Base-by-base conservation (phyloP, 2,329 filamentous ascomycete species). In the Aspergillus awamori region DNA sequence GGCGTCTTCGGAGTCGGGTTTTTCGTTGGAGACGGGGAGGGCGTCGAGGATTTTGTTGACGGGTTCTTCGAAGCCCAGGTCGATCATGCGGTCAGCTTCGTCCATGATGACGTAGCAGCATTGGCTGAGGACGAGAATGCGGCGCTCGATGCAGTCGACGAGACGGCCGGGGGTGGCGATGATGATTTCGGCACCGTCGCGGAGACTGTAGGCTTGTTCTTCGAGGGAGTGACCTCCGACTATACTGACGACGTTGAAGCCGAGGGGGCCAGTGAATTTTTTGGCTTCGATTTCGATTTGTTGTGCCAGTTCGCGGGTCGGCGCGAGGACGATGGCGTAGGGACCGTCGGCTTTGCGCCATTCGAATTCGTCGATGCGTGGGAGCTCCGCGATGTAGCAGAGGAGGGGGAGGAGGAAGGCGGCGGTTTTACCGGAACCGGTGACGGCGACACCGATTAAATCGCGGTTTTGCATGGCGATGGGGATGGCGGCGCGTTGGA, bases 71-170 rank as follows among this genome's bases (percentile, higher is more conserved):
- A 99, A 99, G 49, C 95, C 95, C 63, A 98, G 87, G 74, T 99
- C 95, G 66, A 99, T 96, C 95, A 99, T 99, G 58, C 94, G 91
- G 79, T 99, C 95, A 39, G 95, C 95, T 84, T 99, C 95, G 76
- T 99, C 95, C 94, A 99, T 97, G 78, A 99, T 97, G 59, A 98
- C 87, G 79, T 98, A 98, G 80, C 93, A 97, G 77, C 95, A 98
- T 78, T 98, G 95, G n/a, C 88, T 89, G 52, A 98, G 86, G 1
- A 99, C 94, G 2, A 98, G 84, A 30, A 98, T 87, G 36, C 94
- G 89, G 17, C 95, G 87, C 77, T 99, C 95, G 69, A 99, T 95
- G 77, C 93, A 98, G 80, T 99, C 95, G 8, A 98, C 91, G 0
- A 99, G 86, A 84, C 95, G 93, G 80, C 95, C 95, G 0, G 95